Base-by-base conservation (phyloP, 1,284 basidiomycete species). In the Apiotrichum domesticum region DNA sequence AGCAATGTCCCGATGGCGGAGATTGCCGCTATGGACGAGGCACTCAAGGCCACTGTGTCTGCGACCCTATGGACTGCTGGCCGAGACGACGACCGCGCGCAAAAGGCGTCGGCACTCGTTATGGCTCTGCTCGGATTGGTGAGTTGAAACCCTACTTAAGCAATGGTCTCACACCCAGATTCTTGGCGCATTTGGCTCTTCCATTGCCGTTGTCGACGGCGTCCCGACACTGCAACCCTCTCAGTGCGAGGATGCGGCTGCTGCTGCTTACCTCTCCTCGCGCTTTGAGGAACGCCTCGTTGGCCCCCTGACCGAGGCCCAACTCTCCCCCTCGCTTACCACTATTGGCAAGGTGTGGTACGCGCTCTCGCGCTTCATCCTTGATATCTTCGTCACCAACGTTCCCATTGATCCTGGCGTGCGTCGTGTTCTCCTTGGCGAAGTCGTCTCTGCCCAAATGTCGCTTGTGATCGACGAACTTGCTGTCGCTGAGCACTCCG, bases 341-440 rank as follows among this genome's bases (percentile, higher is more conserved):
- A 35, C 46, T 14, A 51, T 72, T 6, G 54, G 82, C 77, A 47
- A 55, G 6, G 41, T 72, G 7, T 96, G 86, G 85, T 78, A 93
- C 44, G 81, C 80, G 0, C 70, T 90, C 34, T 83, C 85, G 4
- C 62, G 59, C 1, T 64, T 71, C 55, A 49, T 73, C 1, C 56
- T 75, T 43, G 68, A 70, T 39, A 47, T 95, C n/a, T 88, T 88
- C 69, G 80, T 98, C 48, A 93, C 96, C 0, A 84, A 90, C 68
- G 79, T 86, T 4, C 91, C 94, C 1, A 78, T 98, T 53, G 96
- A 98, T 72, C 95, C 95, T 8, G 84, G 87, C 13, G 85, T 85
- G 15, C 81, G 87, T 37, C 81, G 85, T 51, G 80, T 80, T 46
- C 83, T 82, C 40, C 78, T 80, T 0, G 74, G 74, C 5, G 76